A percentile compares a stretch with the other conserved stretches of the same genome.
Evolutionary conservation across 2,329 filamentous ascomycete genomes (phyloP).

Genomic region (Teratosphaeria gauchensis): DNA sequence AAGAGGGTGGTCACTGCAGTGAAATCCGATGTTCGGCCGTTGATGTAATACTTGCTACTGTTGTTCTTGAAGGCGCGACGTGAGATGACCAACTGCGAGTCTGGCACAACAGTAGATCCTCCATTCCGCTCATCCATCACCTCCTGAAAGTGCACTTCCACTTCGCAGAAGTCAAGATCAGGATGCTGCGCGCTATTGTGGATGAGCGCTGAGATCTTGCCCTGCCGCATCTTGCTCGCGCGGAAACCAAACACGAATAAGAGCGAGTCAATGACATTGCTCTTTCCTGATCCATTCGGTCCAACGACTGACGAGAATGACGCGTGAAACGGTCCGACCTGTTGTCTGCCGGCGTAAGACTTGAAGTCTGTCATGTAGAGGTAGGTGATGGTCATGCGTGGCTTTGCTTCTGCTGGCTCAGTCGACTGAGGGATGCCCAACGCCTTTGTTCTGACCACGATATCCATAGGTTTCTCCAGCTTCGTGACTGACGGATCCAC

Average conservation of each 20-base stretch:
- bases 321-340: conserved; percentile 91
- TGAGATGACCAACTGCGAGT: conserved; percentile 80
- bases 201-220: conserved; percentile 94
- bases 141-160: conserved; percentile 93
- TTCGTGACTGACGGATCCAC: conserved; percentile 68
- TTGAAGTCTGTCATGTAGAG: conserved; percentile 95
- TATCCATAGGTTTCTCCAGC: conserved; percentile 85
- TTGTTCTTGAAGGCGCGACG: conserved; percentile 96
- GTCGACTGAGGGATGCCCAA: conserved; percentile 53
- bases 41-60: conserved; percentile 96
- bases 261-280: conserved; percentile 95
- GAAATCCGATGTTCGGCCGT: conserved; percentile 80
- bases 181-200: conserved; percentile 89
- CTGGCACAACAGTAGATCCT: conserved; percentile 64
- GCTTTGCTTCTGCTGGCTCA: conserved; percentile 67
- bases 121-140: conserved; percentile 79
- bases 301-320: conserved; percentile 98
- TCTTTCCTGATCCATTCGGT: conserved; percentile 96
- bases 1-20: conserved; percentile 82
- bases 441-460: conserved; percentile 76
- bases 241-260: conserved; percentile 99
- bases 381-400: conserved; percentile 86
- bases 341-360: conserved; percentile 90
- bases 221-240: conserved; percentile 98
- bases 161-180: conserved; percentile 82